A percentile compares a stretch with the other conserved stretches of the same genome.
Evolutionary conservation across 2,329 filamentous ascomycete species (phyloP).

Genomic region (Penicillium sp.): DNA sequence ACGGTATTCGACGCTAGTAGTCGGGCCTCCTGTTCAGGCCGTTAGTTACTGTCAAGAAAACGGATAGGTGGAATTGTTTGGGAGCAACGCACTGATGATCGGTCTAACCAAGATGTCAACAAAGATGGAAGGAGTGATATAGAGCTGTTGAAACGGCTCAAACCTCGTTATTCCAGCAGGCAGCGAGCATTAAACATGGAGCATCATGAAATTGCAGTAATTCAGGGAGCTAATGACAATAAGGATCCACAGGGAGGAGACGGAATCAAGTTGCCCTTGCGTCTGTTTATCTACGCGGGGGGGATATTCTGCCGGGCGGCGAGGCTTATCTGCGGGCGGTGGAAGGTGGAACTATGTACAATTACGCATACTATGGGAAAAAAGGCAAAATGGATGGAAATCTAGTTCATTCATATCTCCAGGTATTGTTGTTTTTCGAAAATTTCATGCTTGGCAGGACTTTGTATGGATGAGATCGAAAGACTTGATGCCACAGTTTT

Average conservation of each 20-base stretch:
- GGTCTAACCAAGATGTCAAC: constrained; percentile 6
- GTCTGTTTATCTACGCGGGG: constrained; percentile 33
- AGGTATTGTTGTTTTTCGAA: background rate
- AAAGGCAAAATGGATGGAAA: background rate
- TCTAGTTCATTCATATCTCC: background rate
- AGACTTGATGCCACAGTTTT: background rate
- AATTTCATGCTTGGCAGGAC: background rate
- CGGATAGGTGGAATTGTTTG: background rate
- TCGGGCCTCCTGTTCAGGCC: background rate
- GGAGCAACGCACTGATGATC: constrained; percentile 1
- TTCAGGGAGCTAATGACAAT: background rate
- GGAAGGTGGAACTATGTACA: background rate
- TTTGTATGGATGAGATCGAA: background rate
- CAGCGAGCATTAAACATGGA: background rate
- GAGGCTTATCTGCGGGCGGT: constrained; percentile 16
- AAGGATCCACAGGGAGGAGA: background rate
- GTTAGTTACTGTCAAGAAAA: background rate
- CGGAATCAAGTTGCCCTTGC: constrained; percentile 21
- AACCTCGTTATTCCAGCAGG: background rate
- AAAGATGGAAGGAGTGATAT: constrained; percentile 9
- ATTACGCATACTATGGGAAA: background rate
- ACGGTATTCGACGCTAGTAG: background rate
- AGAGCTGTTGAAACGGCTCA: background rate
- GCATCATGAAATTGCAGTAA: background rate
- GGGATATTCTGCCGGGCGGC: constrained; percentile 34